phyloP scores from a whole-genome alignment of 177 flowering plant species.

The Vitis hybrid region DNA sequence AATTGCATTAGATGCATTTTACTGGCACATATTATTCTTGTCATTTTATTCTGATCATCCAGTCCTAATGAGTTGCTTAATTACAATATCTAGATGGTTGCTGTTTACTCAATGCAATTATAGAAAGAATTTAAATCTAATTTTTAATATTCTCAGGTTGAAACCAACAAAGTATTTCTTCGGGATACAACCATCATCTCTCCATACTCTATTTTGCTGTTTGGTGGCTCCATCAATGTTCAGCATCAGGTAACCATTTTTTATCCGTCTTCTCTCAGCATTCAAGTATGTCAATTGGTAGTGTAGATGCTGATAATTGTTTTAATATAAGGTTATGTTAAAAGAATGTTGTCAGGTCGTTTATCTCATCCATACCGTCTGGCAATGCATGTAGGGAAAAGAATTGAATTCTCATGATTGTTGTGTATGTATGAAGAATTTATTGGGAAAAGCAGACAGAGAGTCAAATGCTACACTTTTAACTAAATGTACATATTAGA shows the following conservation, averaged over 20 bases:
- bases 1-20: too few relatives aligned
- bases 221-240: constrained; percentile 81
- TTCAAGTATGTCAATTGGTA: background rate
- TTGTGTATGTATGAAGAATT: too few relatives aligned
- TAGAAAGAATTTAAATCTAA: background rate
- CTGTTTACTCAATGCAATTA: background rate
- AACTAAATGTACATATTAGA: too few relatives aligned
- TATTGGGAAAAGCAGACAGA: too few relatives aligned
- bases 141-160: constrained; percentile 56
- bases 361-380: too few relatives aligned
- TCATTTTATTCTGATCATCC: too few relatives aligned
- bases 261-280: background rate
- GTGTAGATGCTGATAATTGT: background rate
- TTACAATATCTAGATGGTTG: background rate
- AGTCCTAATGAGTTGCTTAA: background rate
- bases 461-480: too few relatives aligned
- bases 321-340: too few relatives aligned
- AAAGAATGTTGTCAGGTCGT: too few relatives aligned
- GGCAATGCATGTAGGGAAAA: too few relatives aligned
- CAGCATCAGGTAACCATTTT: constrained; percentile 74
- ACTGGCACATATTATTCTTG: too few relatives aligned
- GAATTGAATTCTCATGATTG: too few relatives aligned
- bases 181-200: constrained; percentile 88
- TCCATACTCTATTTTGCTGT: constrained; percentile 83
- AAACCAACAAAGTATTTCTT: constrained; percentile 77